phyloP scores from a whole-genome alignment of 2,329 filamentous ascomycete genomes.

The Aspergillus vadensis region DNA sequence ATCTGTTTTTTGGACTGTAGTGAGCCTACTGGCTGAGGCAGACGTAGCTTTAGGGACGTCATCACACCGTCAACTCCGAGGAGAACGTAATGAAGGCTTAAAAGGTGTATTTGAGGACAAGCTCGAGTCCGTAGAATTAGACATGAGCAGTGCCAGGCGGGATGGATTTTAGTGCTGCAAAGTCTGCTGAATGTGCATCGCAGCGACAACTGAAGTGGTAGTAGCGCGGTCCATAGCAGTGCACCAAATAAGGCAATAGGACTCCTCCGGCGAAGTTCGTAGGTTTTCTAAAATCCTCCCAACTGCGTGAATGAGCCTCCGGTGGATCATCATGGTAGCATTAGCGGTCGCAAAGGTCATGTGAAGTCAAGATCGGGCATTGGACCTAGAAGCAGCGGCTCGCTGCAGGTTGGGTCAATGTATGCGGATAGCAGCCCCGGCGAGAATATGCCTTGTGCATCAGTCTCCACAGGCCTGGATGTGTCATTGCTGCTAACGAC shows the following conservation, averaged over 20 bases:
- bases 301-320: too few species aligned
- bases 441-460: constrained; percentile 30
- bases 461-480: constrained; percentile 12
- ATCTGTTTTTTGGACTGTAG: too few species aligned
- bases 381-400: constrained; percentile 7
- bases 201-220: not conserved
- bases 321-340: too few species aligned
- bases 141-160: not conserved
- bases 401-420: constrained; percentile 33
- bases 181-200: not conserved
- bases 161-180: not conserved
- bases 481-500: not conserved
- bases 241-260: not conserved
- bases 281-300: too few species aligned
- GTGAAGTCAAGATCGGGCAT: constrained; percentile 8
- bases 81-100: not conserved
- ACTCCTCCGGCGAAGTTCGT: too few species aligned
- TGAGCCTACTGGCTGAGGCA: not conserved
- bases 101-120: not conserved
- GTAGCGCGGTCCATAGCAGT: not conserved
- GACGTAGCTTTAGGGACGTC: not conserved
- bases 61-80: not conserved
- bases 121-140: not conserved
- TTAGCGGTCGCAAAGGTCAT: too few species aligned
- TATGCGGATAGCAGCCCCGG: constrained; percentile 31